Conservation (phyloP, 2,329 filamentous ascomycete genomes). For the Stenocarpella maydis region DNA sequence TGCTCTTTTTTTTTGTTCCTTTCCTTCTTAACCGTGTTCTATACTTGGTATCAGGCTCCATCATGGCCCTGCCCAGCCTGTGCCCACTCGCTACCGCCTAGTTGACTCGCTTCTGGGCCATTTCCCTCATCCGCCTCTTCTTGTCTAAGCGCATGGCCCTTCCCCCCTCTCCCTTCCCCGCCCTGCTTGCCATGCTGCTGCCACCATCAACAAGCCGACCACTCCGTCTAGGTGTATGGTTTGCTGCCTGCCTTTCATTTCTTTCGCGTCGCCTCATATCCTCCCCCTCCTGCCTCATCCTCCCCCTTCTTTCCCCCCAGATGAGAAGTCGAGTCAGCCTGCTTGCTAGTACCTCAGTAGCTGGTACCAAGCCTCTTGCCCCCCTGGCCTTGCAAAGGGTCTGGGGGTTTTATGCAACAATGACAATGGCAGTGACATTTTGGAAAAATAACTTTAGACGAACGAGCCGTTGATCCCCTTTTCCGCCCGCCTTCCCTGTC, state of each 20-base stretch:
- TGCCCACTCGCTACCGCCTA: neutral
- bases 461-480: slow-evolving; percentile 11
- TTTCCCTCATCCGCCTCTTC: neutral
- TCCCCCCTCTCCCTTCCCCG: neutral
- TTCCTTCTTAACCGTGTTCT: neutral
- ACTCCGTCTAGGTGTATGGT: no score
- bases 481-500: neutral
- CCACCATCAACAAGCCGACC: neutral
- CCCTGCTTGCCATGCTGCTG: no score
- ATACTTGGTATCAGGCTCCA: slow-evolving; percentile 32
- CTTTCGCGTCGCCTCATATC: neutral
- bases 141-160: no score
- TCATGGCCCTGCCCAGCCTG: neutral
- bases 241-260: no score
- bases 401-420: slow-evolving; percentile 14
- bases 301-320: neutral
- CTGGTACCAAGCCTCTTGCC: slow-evolving; percentile 5
- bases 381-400: slow-evolving; percentile 3
- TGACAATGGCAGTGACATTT: neutral
- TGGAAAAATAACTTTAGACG: slow-evolving; percentile 11
- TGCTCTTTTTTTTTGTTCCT: no score
- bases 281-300: neutral
- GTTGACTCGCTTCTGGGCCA: slow-evolving; percentile 24
- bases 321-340: slow-evolving; percentile 6
- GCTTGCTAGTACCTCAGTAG: neutral